Percentiles rank a stretch among this genome's conserved stretches.
phyloP scores from a whole-genome alignment of 2,329 filamentous ascomycete species.

The Botryotinia narcissicola region DNA sequence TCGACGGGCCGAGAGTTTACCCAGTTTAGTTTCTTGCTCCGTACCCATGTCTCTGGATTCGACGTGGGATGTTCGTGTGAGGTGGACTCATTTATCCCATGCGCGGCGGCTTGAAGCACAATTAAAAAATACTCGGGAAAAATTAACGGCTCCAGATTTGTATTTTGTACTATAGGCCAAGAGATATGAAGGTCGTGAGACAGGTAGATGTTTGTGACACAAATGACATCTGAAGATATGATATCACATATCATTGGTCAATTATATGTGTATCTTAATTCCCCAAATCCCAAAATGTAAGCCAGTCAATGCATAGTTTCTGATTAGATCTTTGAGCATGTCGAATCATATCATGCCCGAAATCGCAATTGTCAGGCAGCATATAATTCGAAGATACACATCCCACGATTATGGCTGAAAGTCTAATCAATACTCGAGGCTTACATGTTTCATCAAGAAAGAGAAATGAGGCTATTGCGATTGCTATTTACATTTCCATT shows the following conservation, averaged over 20 bases:
- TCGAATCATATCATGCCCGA: background rate
- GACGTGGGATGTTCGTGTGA: slow-evolving; percentile 6
- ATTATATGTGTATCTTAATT: background rate
- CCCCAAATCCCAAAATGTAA: background rate
- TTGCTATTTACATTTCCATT: background rate
- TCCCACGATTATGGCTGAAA: background rate
- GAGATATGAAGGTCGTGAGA: slow-evolving; percentile 2
- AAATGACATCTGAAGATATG: slow-evolving; percentile 7
- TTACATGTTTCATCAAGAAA: background rate
- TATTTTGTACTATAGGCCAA: background rate
- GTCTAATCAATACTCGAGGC: background rate
- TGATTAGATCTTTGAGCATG: background rate
- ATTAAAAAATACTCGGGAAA: background rate
- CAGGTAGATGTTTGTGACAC: slow-evolving; percentile 2
- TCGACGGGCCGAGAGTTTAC: slow-evolving; percentile 3
- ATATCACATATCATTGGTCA: background rate
- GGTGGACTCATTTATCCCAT: slow-evolving; percentile 3
- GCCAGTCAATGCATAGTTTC: background rate
- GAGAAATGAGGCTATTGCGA: background rate
- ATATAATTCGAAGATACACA: background rate
- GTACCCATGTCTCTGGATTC: background rate
- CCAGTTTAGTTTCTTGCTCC: background rate
- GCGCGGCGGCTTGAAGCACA: background rate
- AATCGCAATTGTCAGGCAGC: background rate
- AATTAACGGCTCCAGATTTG: slow-evolving; percentile 3